Evolutionary conservation across 805 yeast genomes (phyloP).

Genomic region (Ogataea trehaloabstinens): DNA sequence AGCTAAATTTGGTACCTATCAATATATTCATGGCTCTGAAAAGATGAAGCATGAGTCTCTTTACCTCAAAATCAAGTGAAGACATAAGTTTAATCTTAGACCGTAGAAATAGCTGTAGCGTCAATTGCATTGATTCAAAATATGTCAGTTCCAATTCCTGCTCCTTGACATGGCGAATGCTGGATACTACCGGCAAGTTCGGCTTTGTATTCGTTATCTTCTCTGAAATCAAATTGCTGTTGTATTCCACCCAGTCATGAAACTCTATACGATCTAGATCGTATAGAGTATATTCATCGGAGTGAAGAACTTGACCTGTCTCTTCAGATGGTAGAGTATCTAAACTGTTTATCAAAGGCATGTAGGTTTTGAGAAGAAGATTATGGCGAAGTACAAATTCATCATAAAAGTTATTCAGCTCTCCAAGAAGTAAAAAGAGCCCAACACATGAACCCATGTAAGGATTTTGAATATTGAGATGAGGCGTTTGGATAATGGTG

Average conservation of each 20-base stretch:
- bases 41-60: slow-evolving; percentile 18
- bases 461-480: slow-evolving; percentile 7
- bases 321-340: slow-evolving; percentile 6
- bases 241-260: slow-evolving; percentile 26
- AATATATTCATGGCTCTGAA: slow-evolving; percentile 17
- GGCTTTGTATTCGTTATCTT: slow-evolving; percentile 16
- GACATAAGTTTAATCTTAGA: slow-evolving; percentile 20
- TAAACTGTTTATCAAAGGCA: slow-evolving; percentile 4
- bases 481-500: not conserved
- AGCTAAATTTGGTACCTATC: slow-evolving; percentile 8
- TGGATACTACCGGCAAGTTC: slow-evolving; percentile 6
- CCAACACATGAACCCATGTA: slow-evolving; percentile 20
- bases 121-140: slow-evolving; percentile 22
- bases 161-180: slow-evolving; percentile 5
- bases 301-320: slow-evolving; percentile 8
- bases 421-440: slow-evolving; percentile 20
- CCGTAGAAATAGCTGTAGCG: slow-evolving; percentile 17
- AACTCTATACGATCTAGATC: slow-evolving; percentile 18
- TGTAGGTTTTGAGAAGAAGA: slow-evolving; percentile 5
- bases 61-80: slow-evolving; percentile 22
- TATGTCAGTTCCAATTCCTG: slow-evolving; percentile 15
- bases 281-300: slow-evolving; percentile 14
- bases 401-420: slow-evolving; percentile 16
- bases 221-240: slow-evolving; percentile 10
- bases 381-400: slow-evolving; percentile 4